Evolutionary conservation across 805 yeast genomes (phyloP).

Genomic region (Cyberlindnera sargentensis): DNA sequence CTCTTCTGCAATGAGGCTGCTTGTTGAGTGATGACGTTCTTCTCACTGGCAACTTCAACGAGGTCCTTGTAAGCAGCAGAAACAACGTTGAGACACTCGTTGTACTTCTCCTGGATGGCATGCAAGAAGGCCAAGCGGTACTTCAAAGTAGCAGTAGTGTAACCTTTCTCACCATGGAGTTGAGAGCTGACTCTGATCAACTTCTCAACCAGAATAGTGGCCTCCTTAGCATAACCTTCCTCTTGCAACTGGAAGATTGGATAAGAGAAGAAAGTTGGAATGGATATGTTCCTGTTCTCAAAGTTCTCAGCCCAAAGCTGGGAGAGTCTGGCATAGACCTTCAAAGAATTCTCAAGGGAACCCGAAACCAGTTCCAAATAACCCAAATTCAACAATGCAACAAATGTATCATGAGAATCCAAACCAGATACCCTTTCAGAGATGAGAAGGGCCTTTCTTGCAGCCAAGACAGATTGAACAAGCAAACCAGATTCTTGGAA

Average conservation of each 20-base stretch:
- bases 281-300: constrained; percentile 57
- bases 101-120: constrained; percentile 43
- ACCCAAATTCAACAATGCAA: constrained; percentile 70
- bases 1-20: constrained; percentile 57
- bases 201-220: constrained; percentile 45
- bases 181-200: constrained; percentile 45
- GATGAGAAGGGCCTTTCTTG: constrained; percentile 63
- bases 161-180: constrained; percentile 51
- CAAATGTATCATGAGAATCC: constrained; percentile 71
- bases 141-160: constrained; percentile 55
- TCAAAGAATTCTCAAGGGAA: constrained; percentile 53
- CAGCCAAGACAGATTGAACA: constrained; percentile 53
- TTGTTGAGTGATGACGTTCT: constrained; percentile 61
- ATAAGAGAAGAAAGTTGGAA: constrained; percentile 55
- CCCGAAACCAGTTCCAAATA: constrained; percentile 57
- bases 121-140: constrained; percentile 65
- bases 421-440: constrained; percentile 77
- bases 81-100: constrained; percentile 50
- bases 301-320: constrained; percentile 50
- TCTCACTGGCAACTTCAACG: constrained; percentile 54
- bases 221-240: constrained; percentile 37
- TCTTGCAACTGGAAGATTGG: constrained; percentile 53
- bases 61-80: constrained; percentile 51
- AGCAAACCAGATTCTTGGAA: constrained; percentile 53
- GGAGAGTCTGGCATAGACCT: constrained; percentile 53